Evolutionary conservation across 139 green algal genomes (phyloP), one percentile per base, ranked within the genome.

Genomic region (Chlamydomonas sp.): DNA sequence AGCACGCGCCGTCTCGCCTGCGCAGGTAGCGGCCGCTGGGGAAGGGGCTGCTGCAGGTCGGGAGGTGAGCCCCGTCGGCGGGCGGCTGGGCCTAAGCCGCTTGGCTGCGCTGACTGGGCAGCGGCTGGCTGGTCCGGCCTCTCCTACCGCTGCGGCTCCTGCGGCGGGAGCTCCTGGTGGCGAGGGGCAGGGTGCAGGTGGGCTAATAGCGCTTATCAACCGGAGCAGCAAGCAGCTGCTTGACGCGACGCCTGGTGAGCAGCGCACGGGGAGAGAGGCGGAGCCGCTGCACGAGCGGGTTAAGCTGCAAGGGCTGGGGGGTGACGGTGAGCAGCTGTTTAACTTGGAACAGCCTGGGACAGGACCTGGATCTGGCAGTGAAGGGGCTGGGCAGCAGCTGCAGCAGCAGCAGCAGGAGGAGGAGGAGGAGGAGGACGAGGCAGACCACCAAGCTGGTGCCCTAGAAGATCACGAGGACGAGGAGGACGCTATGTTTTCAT

Each of bases 191-290:
- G 80, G 80, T 63, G 72, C 8, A 60, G 83, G 18, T 8, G 77
- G 87, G 80, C 57, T 90, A 2, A 74, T 85, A 31, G 77, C 87
- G 10, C 66, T 64, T n/a, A 88, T 88, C 62, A 90, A 90, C 72
- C 79, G 74, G 75, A 76, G 12, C 75, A 90, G 87, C 83, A 62
- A 61, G 10, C n/a, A 60, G 67, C 74, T 57, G 16, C 80, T 90
- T 20, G 73, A 84, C 49, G 63, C 83, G 57, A 5, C 74, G n/a
- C 31, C 83, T 9, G 66, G 62, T 64, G 83, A 81, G 62, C 72
- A 61, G n/a, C 66, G 72, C 18, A 66, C 31, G 31, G 31, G 31
- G 31, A 49, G 31, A 49, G 31, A 49, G 31, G 31, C 31, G 31
- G 31, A 49, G 31, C 31, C 31, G 31, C 31, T 49, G 31, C 31